Conservation (phyloP, 352 stramenopile genomes). For the Phytophthora kernoviae region DNA sequence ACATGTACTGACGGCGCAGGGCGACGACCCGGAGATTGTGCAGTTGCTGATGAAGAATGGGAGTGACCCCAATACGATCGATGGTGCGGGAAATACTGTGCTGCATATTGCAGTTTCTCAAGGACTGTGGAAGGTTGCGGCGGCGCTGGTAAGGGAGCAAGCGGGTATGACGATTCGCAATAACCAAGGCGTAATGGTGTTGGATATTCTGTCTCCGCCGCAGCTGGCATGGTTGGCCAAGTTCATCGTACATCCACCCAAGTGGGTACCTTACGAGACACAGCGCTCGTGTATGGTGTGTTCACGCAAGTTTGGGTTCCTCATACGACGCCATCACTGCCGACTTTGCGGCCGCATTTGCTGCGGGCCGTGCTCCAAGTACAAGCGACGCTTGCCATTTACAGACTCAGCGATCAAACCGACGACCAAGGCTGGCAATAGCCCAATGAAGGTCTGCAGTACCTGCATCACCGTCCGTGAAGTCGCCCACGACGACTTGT, state of each 20-base stretch:
- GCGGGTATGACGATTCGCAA: conserved; percentile 81
- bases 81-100: conserved; percentile 74
- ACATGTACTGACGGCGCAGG: conserved; percentile 72
- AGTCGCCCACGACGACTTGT: conserved; percentile 55
- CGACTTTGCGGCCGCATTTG: conserved; percentile 84
- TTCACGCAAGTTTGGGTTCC: conserved; percentile 62
- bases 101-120: conserved; percentile 82
- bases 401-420: conserved; percentile 44
- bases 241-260: conserved; percentile 72
- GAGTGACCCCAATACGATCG: conserved; percentile 76
- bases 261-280: conserved; percentile 71
- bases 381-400: conserved; percentile 74
- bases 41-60: conserved; percentile 78
- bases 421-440: conserved; percentile 43
- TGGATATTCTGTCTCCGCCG: conserved; percentile 71
- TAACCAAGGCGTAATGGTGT: conserved; percentile 70
- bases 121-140: conserved; percentile 76
- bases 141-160: conserved; percentile 61
- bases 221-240: conserved; percentile 82
- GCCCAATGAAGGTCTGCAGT: conserved; percentile 71
- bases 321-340: conserved; percentile 83
- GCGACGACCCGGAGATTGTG: conserved; percentile 72
- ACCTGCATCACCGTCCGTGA: conserved; percentile 74
- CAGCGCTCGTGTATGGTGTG: conserved; percentile 82
- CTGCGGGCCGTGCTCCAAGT: conserved; percentile 78